A percentile compares a stretch with the other conserved stretches of the same genome.
Evolutionary conservation across 352 stramenopile genomes (phyloP).

Genomic region (Phytophthora hybrid): DNA sequence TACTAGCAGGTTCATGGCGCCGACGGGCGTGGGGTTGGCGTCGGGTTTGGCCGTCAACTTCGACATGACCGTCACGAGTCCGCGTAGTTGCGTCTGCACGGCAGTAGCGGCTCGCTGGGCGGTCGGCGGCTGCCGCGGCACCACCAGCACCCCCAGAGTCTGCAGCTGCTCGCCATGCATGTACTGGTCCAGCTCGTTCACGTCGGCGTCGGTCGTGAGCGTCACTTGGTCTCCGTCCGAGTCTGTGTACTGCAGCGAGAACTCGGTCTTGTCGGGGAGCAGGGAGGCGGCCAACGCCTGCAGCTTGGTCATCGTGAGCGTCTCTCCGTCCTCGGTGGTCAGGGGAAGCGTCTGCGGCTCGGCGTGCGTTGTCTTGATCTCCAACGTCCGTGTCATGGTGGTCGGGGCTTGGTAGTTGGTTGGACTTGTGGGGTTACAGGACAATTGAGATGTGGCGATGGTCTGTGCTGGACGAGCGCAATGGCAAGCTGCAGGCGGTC

Average conservation of each 20-base stretch:
- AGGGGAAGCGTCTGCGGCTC: constrained; percentile 30
- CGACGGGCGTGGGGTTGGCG: constrained; percentile 36
- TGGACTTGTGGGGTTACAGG: constrained; percentile 11
- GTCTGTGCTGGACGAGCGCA: not conserved
- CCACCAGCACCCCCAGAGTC: no score
- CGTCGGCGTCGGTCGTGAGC: no score
- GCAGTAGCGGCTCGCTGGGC: constrained; percentile 1
- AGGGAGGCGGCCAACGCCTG: constrained; percentile 20
- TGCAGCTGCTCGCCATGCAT: no score
- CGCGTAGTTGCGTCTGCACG: constrained; percentile 47
- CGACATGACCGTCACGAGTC: constrained; percentile 51
- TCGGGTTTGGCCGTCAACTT: constrained; percentile 52
- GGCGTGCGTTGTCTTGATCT: constrained; percentile 31
- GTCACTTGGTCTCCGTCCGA: no score
- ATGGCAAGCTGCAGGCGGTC: not conserved
- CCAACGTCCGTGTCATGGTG: constrained; percentile 32
- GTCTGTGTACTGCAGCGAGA: no score
- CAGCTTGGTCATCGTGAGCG: constrained; percentile 38
- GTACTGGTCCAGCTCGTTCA: no score
- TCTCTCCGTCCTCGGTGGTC: constrained; percentile 25
- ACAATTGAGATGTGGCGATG: constrained; percentile 37
- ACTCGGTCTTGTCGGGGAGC: constrained; percentile 16
- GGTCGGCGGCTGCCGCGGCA: no score
- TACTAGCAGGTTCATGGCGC: constrained; percentile 43
- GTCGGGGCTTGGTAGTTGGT: constrained; percentile 7